These are phyloP conservation scores for Polyplosphaeria fusca DNA, from an alignment of 495 filamentous ascomycete species.

Conservation along the genomic window DNA sequence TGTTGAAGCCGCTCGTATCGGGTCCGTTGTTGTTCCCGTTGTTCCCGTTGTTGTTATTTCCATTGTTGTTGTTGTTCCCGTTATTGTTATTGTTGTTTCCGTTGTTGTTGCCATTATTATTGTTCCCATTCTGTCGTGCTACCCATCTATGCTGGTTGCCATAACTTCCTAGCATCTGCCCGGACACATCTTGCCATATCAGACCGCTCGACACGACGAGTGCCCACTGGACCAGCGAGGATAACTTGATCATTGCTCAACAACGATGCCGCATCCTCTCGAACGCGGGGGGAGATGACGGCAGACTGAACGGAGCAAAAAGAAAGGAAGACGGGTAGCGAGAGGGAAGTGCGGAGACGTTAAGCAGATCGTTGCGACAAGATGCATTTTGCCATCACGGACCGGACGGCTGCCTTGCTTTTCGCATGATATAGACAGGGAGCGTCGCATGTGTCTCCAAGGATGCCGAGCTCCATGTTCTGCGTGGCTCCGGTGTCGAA, in stretches of 20 bases:
- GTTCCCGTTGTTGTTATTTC: background rate
- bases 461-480: background rate
- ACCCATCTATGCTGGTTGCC: background rate
- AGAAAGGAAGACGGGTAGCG: background rate
- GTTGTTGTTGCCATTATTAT: slow-evolving; percentile 8
- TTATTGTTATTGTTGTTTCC: slow-evolving; percentile 26
- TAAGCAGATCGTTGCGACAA: background rate
- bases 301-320: background rate
- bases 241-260: slow-evolving; percentile 31
- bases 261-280: slow-evolving; percentile 15
- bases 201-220: slow-evolving; percentile 8
- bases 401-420: background rate
- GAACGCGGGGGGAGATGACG: background rate
- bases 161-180: slow-evolving; percentile 18
- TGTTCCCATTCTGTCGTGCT: slow-evolving; percentile 15
- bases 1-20: slow-evolving; percentile 29
- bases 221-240: slow-evolving; percentile 2
- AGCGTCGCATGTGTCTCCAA: background rate
- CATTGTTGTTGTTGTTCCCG: slow-evolving; percentile 20
- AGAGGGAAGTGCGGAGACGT: background rate
- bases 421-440: slow-evolving; percentile 1
- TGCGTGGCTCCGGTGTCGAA: background rate
- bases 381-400: slow-evolving; percentile 12
- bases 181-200: slow-evolving; percentile 8
- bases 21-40: slow-evolving; percentile 7